Evolutionary conservation across 1,284 basidiomycete genomes (phyloP), one percentile per base, ranked within the genome.

Genomic region (Pascua sp.): DNA sequence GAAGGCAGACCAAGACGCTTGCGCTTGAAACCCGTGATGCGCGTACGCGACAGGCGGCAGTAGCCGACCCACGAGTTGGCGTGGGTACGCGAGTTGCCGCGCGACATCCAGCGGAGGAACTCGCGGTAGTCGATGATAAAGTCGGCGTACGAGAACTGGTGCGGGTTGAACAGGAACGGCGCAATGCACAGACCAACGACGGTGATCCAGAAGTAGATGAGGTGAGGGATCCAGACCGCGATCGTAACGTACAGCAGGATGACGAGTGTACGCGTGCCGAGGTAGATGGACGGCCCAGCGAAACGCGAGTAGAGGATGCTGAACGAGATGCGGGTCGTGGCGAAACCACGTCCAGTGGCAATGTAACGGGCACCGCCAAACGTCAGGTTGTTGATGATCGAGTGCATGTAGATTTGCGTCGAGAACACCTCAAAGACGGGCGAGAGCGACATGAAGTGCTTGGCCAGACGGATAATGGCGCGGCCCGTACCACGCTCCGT

Each of bases 31-130:
- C 93, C 93, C 46, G 93, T 97, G 72, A 97, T 93, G 83, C 91
- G 88, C 11, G 93, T 97, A 59, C 93, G 84, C 39, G 91, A 91
- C 55, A 97, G 80, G 57, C 93, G 89, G 76, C 93, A 97, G 78
- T 96, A 97, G 0, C 93, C 93, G 63, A 96, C 94, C 93, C 93
- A 97, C 5, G 92, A 95, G 78, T 95, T 97, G 71, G 85, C 89
- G 78, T 96, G 93, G n/a, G 91, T 90, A 18, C 91, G 84, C 51
- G 92, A 95, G 79, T 97, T 97, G 58, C 93, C 93, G 62, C 93
- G 86, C 51, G 87, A 93, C 91, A 97, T 96, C 93, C 93, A 97
- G 64, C 93, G 84, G 65, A 97, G 79, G 81, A 93, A 96, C 79
- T 97, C 93, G 69, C 92, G 84, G 77, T 97, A 97, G 77, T 97